Evolutionary conservation across 2,329 filamentous ascomycete species (phyloP), one percentile per base, ranked within the genome.

Genomic region (Pyrenochaeta sp.): DNA sequence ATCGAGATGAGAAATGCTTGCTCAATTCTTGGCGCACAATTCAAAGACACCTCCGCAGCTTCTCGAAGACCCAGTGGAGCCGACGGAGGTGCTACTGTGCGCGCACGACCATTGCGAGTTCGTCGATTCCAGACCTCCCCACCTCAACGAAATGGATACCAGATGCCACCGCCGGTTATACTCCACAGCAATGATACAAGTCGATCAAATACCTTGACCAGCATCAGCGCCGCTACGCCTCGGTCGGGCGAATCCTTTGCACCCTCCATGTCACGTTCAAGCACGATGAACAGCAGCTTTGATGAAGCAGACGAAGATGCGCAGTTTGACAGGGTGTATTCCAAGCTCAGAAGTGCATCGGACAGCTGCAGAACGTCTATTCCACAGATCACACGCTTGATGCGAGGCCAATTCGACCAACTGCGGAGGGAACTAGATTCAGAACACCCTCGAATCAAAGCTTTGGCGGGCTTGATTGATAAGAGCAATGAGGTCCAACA

Each of bases 181-280:
- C 57, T 75, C 22, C 65, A 77, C 42, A 74, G 74, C 41, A 68
- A 69, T 15, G 68, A 71, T 14, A 79, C 75, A 36, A 82, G 81
- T 55, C 74, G 80, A 31, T 79, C 77, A 8, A 82, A 80, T 57
- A 78, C 77, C 10, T 67, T 79, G 68, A 75, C 72, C 2, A 75
- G 79, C 43, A 74, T 77, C 46, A 72, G 72, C 13, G 63, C 72
- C 6, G 69, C 68, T n/a, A 95, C 90, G 1, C 90, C 90, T 31
- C 85, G 89, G 17, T 95, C 90, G 6, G 88, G 87, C 29, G 90
- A 96, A 60, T 90, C 89, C 0, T 95, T 94, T 3, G 76, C 77
- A 43, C 73, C 68, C 52, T 71, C 59, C 62, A 63, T 75, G 42
- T 74, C 71, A 13, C 71, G 74, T 19, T 76, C 71, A 17, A 74